phyloP scores from a whole-genome alignment of 2,329 filamentous ascomycete genomes.

The Didymella glomerata region DNA sequence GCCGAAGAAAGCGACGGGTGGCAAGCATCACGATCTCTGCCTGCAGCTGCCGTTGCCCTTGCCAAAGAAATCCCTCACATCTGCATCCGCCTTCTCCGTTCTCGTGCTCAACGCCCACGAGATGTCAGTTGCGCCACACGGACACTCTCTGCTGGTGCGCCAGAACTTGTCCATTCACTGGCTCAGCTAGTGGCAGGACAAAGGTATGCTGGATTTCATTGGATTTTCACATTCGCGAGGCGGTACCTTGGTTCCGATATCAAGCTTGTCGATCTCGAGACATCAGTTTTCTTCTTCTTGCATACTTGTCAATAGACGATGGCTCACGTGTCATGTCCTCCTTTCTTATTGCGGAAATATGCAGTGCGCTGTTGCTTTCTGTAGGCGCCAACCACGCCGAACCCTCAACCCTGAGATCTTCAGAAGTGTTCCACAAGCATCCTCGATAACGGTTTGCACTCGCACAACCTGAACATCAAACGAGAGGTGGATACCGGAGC shows the following conservation, averaged over 20 bases:
- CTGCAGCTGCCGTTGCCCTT: slow-evolving; percentile 18
- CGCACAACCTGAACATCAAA: slow-evolving; percentile 10
- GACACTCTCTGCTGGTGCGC: slow-evolving; percentile 6
- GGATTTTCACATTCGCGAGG: not conserved
- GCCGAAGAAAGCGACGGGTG: slow-evolving; percentile 6
- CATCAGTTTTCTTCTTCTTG: slow-evolving; percentile 6
- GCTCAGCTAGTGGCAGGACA: slow-evolving; percentile 1
- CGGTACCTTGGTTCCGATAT: not conserved
- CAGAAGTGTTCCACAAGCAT: slow-evolving; percentile 8
- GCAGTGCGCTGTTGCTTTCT: not conserved
- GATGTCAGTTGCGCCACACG: slow-evolving; percentile 22
- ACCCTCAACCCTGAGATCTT: slow-evolving; percentile 1
- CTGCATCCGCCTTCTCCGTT: slow-evolving; percentile 23
- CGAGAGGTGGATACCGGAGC: slow-evolving; percentile 11
- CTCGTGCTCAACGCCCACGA: slow-evolving; percentile 22
- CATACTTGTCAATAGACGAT: not conserved
- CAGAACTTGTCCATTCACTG: slow-evolving; percentile 2
- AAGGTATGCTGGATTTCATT: not conserved
- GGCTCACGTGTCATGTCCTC: slow-evolving; percentile 5
- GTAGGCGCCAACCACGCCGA: not conserved
- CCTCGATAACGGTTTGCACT: not conserved
- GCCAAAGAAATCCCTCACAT: slow-evolving; percentile 25
- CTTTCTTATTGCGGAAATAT: slow-evolving; percentile 13
- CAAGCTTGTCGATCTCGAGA: slow-evolving; percentile 14
- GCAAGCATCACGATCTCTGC: slow-evolving; percentile 22